Conservation (phyloP, 306 rosid species). For the Canavalia gladiata region DNA sequence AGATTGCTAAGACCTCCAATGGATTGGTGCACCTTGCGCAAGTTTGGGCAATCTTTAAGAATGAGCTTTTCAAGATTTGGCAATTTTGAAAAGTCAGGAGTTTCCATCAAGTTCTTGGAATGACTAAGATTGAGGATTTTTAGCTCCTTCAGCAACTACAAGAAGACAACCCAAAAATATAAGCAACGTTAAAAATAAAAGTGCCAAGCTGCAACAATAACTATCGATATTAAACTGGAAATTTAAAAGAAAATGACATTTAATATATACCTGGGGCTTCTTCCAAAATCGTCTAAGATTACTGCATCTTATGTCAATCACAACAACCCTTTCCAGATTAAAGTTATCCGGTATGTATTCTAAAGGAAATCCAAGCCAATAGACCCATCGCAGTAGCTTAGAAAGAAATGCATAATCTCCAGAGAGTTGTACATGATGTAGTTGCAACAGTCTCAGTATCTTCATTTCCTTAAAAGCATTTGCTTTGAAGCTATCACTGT, state of each 20-base stretch:
- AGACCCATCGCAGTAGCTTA: conserved; percentile 49
- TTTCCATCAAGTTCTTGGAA: too few species aligned
- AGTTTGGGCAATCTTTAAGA: conserved; percentile 35
- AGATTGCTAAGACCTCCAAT: conserved; percentile 34
- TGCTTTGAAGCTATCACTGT: conserved; percentile 3
- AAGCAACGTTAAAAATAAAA: too few species aligned
- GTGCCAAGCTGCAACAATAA: too few species aligned
- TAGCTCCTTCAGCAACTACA: background rate
- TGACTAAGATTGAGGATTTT: too few species aligned
- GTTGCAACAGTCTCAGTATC: conserved; percentile 55
- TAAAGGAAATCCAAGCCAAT: conserved; percentile 52
- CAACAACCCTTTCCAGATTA: conserved; percentile 40
- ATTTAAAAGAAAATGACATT: background rate
- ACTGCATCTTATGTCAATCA: conserved; percentile 50
- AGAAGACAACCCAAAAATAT: too few species aligned
- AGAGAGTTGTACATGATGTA: conserved; percentile 30
- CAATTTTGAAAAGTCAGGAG: background rate
- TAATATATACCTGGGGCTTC: conserved; percentile 46
- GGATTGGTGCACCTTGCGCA: conserved; percentile 44
- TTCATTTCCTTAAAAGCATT: conserved; percentile 53
- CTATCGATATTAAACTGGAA: background rate
- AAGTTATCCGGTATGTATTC: conserved; percentile 45
- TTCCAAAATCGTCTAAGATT: conserved; percentile 50
- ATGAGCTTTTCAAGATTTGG: conserved; percentile 51
- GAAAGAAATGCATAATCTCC: conserved; percentile 51